A percentile compares a stretch with the other conserved stretches of the same genome.
These are phyloP conservation scores for Achaetomiella virescens DNA, from an alignment of 495 filamentous ascomycete genomes.

Conservation along the genomic window DNA sequence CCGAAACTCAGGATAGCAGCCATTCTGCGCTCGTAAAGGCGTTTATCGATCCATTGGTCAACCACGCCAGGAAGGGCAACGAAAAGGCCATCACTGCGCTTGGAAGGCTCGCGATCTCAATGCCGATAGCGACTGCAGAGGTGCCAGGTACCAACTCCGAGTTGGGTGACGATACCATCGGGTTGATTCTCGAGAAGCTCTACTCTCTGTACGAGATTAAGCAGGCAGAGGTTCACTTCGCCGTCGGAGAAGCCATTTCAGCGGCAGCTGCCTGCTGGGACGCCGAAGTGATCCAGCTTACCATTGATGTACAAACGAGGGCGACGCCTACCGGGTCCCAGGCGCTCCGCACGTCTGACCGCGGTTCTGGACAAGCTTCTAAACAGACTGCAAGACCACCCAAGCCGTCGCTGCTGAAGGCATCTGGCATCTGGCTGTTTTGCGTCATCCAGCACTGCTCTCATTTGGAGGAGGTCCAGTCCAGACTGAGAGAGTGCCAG, in stretches of 20 bases:
- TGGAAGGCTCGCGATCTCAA: slow-evolving; percentile 57
- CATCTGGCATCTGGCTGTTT: slow-evolving; percentile 87
- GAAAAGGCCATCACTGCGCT: slow-evolving; percentile 73
- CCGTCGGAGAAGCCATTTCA: slow-evolving; percentile 78
- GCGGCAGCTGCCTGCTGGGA: slow-evolving; percentile 75
- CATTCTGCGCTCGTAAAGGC: slow-evolving; percentile 5
- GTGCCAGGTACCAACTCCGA: slow-evolving; percentile 1
- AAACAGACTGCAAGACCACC: slow-evolving; percentile 65
- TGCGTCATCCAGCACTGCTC: slow-evolving; percentile 90
- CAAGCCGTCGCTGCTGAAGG: slow-evolving; percentile 81
- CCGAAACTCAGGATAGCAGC: neutral
- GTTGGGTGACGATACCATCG: slow-evolving; percentile 26
- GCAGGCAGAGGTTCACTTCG: slow-evolving; percentile 79
- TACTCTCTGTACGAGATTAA: slow-evolving; percentile 74
- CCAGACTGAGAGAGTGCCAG: slow-evolving; percentile 70
- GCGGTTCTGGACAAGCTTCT: slow-evolving; percentile 61
- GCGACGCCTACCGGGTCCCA: slow-evolving; percentile 23
- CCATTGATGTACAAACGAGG: slow-evolving; percentile 40
- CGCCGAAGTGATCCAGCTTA: slow-evolving; percentile 45
- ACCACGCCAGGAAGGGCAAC: slow-evolving; percentile 69
- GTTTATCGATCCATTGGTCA: slow-evolving; percentile 53
- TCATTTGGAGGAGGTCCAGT: slow-evolving; percentile 61
- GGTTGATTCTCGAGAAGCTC: slow-evolving; percentile 53
- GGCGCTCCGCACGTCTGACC: slow-evolving; percentile 45
- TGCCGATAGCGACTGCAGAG: slow-evolving; percentile 27